Conservation (phyloP, 352 stramenopile genomes). For the Elongisporangium undulatum region DNA sequence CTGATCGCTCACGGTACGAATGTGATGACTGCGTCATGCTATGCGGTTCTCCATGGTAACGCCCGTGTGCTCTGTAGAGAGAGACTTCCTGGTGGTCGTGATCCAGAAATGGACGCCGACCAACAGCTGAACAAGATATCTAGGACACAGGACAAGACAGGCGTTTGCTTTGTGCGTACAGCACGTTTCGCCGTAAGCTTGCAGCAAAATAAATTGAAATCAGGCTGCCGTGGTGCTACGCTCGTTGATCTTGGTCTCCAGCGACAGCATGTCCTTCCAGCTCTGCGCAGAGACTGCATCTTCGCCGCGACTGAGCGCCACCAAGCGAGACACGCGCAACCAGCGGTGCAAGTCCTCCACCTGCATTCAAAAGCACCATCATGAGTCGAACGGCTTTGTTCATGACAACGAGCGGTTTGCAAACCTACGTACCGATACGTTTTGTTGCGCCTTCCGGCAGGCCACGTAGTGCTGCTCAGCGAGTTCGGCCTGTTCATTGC, state of each 20-base stretch:
- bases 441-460: conserved; percentile 58
- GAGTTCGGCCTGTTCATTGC: conserved; percentile 70
- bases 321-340: conserved; percentile 63
- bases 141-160: conserved; percentile 1
- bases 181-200: conserved; percentile 8
- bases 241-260: conserved; percentile 42
- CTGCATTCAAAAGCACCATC: conserved; percentile 21
- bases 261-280: conserved; percentile 57
- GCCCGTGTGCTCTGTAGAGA: conserved; percentile 36
- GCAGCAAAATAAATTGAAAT: neutral
- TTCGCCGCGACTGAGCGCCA: conserved; percentile 61
- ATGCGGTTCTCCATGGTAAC: neutral
- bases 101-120: conserved; percentile 91
- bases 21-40: neutral
- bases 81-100: conserved; percentile 92
- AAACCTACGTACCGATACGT: conserved; percentile 53
- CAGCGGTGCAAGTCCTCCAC: conserved; percentile 75
- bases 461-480: conserved; percentile 80
- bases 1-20: conserved; percentile 87
- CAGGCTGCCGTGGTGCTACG: conserved; percentile 13
- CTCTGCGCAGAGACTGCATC: conserved; percentile 32
- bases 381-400: conserved; percentile 2
- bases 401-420: neutral
- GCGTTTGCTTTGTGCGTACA: conserved; percentile 1
- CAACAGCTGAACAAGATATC: conserved; percentile 10